These are phyloP conservation scores for Phallus indusiatus DNA, from an alignment of 768 basidiomycete species.

Conservation along the genomic window DNA sequence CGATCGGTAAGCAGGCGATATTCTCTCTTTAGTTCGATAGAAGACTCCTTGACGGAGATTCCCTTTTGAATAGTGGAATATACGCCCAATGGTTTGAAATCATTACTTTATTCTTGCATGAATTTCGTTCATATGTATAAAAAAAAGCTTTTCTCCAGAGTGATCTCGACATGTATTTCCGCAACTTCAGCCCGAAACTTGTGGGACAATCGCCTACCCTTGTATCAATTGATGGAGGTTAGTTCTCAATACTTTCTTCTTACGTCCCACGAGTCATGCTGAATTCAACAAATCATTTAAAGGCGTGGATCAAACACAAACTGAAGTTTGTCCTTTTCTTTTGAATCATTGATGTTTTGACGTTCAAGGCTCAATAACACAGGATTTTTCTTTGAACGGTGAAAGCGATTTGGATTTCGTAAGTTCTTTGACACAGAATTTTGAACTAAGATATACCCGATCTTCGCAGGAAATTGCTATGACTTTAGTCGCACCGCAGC, in stretches of 20 bases:
- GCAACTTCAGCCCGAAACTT: conserved; percentile 30
- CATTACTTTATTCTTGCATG: conserved; percentile 32
- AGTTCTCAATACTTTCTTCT: neutral
- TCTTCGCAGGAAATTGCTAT: neutral
- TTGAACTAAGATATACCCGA: neutral
- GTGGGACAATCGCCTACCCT: conserved; percentile 31
- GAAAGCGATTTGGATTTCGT: conserved; percentile 63
- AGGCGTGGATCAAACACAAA: conserved; percentile 29
- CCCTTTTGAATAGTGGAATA: conserved; percentile 32
- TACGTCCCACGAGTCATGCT: neutral
- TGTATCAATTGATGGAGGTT: conserved; percentile 28
- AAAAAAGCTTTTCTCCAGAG: neutral
- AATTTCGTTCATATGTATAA: neutral
- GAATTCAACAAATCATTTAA: conserved; percentile 4
- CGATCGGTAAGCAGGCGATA: conserved; percentile 34
- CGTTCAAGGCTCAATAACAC: neutral
- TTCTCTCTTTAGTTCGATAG: neutral
- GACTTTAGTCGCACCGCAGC: conserved; percentile 26
- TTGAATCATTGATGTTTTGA: neutral
- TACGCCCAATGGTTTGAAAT: conserved; percentile 37
- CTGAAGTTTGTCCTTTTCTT: conserved; percentile 13
- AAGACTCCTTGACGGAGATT: neutral
- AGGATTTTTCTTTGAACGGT: conserved; percentile 38
- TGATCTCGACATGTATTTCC: conserved; percentile 32
- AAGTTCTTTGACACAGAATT: neutral